A percentile compares a stretch with the other conserved stretches of the same genome.
Evolutionary conservation across 352 stramenopile genomes (phyloP).

Genomic region (Pythium folliculosum): DNA sequence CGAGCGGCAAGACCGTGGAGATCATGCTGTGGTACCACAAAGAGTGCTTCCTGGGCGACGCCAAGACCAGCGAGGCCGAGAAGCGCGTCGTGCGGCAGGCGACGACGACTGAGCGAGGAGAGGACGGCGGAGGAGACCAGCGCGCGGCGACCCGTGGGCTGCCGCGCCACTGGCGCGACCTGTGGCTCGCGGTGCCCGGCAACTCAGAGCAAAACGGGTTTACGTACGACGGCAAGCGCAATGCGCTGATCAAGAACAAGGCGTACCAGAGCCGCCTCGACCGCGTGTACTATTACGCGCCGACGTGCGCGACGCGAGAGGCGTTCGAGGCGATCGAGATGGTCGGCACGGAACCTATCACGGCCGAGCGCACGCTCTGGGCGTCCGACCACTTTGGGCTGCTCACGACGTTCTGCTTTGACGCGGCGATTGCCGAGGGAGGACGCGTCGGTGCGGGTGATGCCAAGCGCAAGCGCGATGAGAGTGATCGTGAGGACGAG

Average conservation of each 20-base stretch:
- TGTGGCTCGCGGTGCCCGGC: conserved; percentile 62
- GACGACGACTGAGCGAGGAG: not conserved
- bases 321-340: conserved; percentile 45
- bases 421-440: conserved; percentile 7
- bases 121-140: not conserved
- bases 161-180: conserved; percentile 60
- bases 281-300: conserved; percentile 69
- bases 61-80: conserved; percentile 36
- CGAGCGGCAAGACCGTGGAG: conserved; percentile 43
- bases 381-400: conserved; percentile 78
- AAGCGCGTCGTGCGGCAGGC: conserved; percentile 37
- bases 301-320: not conserved
- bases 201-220: conserved; percentile 78
- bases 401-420: conserved; percentile 35
- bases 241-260: conserved; percentile 57
- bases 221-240: conserved; percentile 71
- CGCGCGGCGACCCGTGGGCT: conserved; percentile 46
- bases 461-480: conserved; percentile 21
- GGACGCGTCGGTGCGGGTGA: not conserved
- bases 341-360: conserved; percentile 64
- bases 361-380: conserved; percentile 53
- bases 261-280: conserved; percentile 74
- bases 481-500: not conserved
- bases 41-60: conserved; percentile 43
- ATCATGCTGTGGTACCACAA: conserved; percentile 67